A percentile compares a stretch with the other conserved stretches of the same genome.
Conservation (phyloP, 176 grass and related monocot genomes). For the Carex kokanica region DNA sequence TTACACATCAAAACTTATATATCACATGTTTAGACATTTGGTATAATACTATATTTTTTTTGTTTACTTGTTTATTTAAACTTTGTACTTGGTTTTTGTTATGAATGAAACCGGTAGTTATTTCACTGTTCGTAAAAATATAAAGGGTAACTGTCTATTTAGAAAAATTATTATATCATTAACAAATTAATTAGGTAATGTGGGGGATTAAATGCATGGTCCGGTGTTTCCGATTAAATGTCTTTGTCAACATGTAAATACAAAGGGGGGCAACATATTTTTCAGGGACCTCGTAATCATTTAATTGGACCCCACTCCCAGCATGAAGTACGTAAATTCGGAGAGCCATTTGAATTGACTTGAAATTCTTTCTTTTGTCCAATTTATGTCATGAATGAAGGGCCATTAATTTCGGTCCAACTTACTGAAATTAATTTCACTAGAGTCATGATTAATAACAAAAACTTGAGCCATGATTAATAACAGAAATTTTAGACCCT, state of each 20-base stretch:
- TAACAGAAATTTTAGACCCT: too few species aligned
- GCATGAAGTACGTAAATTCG: background rate
- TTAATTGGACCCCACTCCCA: conserved; percentile 13
- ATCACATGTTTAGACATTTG: too few species aligned
- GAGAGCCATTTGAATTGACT: too few species aligned
- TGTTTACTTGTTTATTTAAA: background rate
- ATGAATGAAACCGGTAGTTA: background rate
- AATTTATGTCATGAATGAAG: too few species aligned
- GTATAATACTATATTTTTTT: too few species aligned
- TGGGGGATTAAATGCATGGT: conserved; percentile 9
- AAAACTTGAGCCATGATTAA: too few species aligned
- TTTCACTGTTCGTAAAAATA: background rate
- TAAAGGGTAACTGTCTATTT: background rate
- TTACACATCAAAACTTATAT: too few species aligned
- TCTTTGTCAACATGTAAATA: conserved; percentile 19
- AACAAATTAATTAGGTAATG: background rate
- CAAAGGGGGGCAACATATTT: background rate
- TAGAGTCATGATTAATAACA: too few species aligned
- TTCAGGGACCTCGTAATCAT: conserved; percentile 17
- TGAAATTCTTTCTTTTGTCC: too few species aligned
- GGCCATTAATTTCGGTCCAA: too few species aligned
- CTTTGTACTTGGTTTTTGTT: background rate
- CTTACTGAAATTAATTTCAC: too few species aligned
- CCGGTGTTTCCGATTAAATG: background rate
- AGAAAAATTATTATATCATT: background rate